Evolutionary conservation across 2,329 filamentous ascomycete species (phyloP).

Genomic region (Epichloe bromicola): DNA sequence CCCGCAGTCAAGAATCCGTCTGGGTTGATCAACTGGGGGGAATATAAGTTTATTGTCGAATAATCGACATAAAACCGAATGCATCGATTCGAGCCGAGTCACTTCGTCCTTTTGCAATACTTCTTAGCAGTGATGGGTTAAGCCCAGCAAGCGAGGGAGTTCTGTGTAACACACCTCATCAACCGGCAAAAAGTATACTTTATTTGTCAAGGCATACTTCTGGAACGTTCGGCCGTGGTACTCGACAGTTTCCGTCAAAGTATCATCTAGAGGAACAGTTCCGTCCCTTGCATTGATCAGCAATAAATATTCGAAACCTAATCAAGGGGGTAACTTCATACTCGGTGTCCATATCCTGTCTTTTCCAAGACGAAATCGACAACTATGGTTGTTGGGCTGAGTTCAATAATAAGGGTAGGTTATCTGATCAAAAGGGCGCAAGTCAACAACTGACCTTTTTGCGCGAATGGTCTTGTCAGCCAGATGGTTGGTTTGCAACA

Average conservation of each 20-base stretch:
- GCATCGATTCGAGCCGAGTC: conserved; percentile 49
- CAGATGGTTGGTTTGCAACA: conserved; percentile 1
- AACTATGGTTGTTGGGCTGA: background rate
- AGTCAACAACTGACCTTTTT: background rate
- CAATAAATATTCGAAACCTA: background rate
- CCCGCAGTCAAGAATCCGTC: conserved; percentile 57
- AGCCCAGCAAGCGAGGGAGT: background rate
- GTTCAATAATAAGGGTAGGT: background rate
- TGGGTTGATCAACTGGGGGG: conserved; percentile 45
- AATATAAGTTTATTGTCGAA: conserved; percentile 59
- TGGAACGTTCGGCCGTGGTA: conserved; percentile 55
- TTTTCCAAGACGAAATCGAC: background rate
- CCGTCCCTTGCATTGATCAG: conserved; percentile 26
- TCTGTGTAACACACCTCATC: conserved; percentile 46
- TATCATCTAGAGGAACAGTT: conserved; percentile 42
- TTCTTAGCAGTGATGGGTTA: background rate
- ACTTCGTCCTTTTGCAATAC: conserved; percentile 44
- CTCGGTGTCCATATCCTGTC: conserved; percentile 17
- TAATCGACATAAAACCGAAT: conserved; percentile 46
- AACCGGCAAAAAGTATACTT: conserved; percentile 55
- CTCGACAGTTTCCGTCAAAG: conserved; percentile 44
- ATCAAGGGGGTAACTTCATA: conserved; percentile 12
- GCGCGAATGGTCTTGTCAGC: background rate
- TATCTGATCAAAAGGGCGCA: background rate
- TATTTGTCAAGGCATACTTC: conserved; percentile 50